These are phyloP conservation scores for Toxicodendron radicans DNA, from an alignment of 345 rosid species.

Conservation along the genomic window DNA sequence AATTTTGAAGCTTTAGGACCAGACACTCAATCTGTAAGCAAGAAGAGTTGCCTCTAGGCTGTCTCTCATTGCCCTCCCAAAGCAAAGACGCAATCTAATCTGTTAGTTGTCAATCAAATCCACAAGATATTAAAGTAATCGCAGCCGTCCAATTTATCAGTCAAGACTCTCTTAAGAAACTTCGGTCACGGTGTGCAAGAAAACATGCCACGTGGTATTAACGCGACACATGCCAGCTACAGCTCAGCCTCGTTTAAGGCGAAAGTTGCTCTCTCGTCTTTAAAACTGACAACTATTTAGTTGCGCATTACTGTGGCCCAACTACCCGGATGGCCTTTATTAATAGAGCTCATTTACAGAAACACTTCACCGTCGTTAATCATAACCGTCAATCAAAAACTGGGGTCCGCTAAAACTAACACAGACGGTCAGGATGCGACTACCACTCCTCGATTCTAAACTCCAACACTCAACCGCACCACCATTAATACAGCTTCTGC, in stretches of 20 bases:
- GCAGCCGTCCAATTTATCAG: neutral
- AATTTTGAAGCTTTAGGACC: too few species aligned
- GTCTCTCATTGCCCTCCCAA: neutral
- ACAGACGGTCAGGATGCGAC: neutral
- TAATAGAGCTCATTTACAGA: neutral
- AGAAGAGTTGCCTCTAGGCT: too few species aligned
- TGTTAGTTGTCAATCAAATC: neutral
- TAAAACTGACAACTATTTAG: neutral
- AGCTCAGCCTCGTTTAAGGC: constrained; percentile 16
- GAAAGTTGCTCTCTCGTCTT: neutral
- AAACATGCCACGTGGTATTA: neutral
- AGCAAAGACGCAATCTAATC: too few species aligned
- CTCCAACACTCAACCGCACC: constrained; percentile 6
- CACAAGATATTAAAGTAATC: neutral
- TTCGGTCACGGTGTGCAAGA: neutral
- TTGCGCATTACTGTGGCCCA: constrained; percentile 14
- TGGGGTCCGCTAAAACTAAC: neutral
- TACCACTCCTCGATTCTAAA: neutral
- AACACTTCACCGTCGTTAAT: neutral
- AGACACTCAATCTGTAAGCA: too few species aligned
- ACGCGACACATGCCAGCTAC: neutral
- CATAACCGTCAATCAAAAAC: neutral
- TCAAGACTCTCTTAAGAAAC: too few species aligned
- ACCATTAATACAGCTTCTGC: constrained; percentile 1
- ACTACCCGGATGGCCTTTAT: neutral